Evolutionary conservation across 176 grass and related monocot genomes (phyloP), one percentile per base, ranked within the genome.

Genomic region (Ampelocalamus luodianensis): DNA sequence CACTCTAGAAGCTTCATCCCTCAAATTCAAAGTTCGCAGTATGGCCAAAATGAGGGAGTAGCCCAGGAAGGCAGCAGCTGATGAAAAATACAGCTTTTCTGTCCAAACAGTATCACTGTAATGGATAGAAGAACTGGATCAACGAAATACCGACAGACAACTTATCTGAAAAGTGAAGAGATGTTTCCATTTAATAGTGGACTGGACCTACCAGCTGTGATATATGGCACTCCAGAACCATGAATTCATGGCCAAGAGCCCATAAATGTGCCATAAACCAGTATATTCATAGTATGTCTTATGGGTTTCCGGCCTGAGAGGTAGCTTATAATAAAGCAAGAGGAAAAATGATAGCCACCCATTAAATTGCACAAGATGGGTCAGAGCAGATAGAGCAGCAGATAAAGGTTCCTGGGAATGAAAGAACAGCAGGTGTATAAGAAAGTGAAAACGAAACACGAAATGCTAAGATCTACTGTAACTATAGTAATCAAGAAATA

Each of bases 171-270:
- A 56, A 9, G 54, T 56, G 54, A 56, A 68, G 24, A 37, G 10
- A 22, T 60, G 42, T 45, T 65, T 53, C 63, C 58, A 82, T 48
- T 49, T 10, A 34, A 34, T 34, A 24, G 45, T 82, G 10, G 17
- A 78, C 34, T 44, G 11, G 69, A 46, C 84, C 6, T 87, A 96
- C 96, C 91, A 83, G 24, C 91, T 93, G 68, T 99, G 96, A 88
- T 92, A 95, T 85, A 99, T 99, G 80, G 90, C 88, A 85, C 90
- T 89, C 96, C 93, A 99, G 69, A 94, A 96, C 96, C 96, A 96
- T 2, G 93, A 89, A 92, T 96, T 96, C 93, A 96, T 92, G 43
- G 96, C 71, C 72, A 96, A 82, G 45, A 94, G 82, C 26, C 91
- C 91, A 56, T 91, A 94, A 48, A 99, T 89, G 65, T 99, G 96